Evolutionary conservation across 257 asterid species (phyloP), one percentile per base, ranked within the genome.

Genomic region (Solanum acaule): DNA sequence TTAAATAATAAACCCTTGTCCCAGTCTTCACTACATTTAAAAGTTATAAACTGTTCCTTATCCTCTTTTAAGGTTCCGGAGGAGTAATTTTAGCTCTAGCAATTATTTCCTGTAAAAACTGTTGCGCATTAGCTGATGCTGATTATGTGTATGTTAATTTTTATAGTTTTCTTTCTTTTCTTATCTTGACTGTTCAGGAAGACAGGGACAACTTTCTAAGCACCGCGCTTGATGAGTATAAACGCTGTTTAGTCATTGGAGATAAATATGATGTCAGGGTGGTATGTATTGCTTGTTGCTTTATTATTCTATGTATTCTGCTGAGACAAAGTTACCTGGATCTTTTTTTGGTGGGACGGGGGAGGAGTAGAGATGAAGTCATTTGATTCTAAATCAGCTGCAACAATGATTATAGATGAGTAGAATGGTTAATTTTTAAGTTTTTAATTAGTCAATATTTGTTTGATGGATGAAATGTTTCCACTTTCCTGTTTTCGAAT

Each of bases 231-330:
- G 95, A 93, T 91, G 99, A 98, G 86, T 97, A 97, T 92, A 94
- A 92, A 88, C 93, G 92, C n/a, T 96, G 99, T 88, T 91, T 97
- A 91, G 95, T 96, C 92, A 89, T 96, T 20, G 99, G 98, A 87
- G 98, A 96, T 90, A 96, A 97, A 89, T 96, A 97, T 92, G 99
- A 97, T 89, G 94, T 97, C 87, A 94, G 93, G 88, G 98, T 91
- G 98, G 99, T 97, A 97, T 89, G 95, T 91, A 88, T 70, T 89
- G 59, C 23, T 79, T 79, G 68, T 31, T 82, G 70, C 27, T 46
- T 18, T 49, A 25, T 82, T 35, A 29, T 49, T 82, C 52, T 78
- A 63, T 89, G 89, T 61, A 87, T 88, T 84, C 4, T 35, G 68
- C 63, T 56, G 72, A 84, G 79, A 25, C 86, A 37, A 82, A 29